phyloP scores from a whole-genome alignment of 148 eudicot species.

The Heliamphora exappendiculata region DNA sequence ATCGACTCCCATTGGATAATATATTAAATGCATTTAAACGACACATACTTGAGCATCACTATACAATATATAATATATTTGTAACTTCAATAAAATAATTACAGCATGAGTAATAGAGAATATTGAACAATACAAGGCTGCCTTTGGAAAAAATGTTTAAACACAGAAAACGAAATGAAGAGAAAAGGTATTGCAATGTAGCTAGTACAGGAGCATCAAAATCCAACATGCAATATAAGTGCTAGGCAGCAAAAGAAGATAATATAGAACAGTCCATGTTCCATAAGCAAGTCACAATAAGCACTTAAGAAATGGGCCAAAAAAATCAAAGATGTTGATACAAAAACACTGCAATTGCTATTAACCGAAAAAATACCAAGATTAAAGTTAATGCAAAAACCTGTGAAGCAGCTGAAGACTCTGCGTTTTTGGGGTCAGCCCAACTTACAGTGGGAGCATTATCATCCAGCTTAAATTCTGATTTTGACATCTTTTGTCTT shows the following conservation, averaged over 20 bases:
- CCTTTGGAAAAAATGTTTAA: neutral
- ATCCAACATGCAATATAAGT: neutral
- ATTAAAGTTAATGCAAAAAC: slow-evolving; percentile 19
- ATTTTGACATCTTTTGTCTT: slow-evolving; percentile 67
- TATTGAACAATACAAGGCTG: neutral
- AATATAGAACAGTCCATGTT: neutral
- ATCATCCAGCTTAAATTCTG: slow-evolving; percentile 77
- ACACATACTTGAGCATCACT: neutral
- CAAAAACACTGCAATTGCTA: neutral
- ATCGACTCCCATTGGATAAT: neutral
- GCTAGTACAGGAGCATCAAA: neutral
- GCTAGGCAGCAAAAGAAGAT: neutral
- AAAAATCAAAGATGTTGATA: neutral
- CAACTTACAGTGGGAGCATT: slow-evolving; percentile 92
- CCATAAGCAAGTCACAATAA: neutral
- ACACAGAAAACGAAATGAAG: neutral
- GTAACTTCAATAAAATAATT: neutral
- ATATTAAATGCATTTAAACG: neutral
- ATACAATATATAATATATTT: neutral
- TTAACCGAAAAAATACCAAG: neutral
- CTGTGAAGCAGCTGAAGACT: slow-evolving; percentile 69
- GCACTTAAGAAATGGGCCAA: neutral
- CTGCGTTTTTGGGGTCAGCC: slow-evolving; percentile 88
- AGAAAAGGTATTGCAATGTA: neutral
- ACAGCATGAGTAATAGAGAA: neutral